Base-by-base conservation (phyloP, 2,329 filamentous ascomycete species). In the Leptodontidium sp. region DNA sequence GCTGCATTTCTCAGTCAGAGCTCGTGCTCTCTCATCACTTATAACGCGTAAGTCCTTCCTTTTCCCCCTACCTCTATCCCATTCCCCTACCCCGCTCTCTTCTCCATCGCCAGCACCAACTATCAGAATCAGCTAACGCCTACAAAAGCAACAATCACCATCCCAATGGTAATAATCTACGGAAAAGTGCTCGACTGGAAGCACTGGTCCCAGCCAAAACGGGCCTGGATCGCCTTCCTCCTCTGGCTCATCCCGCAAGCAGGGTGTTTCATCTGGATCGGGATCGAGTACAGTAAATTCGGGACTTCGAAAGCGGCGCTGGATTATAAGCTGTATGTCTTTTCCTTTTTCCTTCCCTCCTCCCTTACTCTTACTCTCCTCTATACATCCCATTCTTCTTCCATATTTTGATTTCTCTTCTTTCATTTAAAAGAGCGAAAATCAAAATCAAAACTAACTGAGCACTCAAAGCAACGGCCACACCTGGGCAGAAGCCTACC, bases 1-100 rank as follows among this genome's bases (percentile, higher is more conserved):
- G 14, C 82, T 81, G 15, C 93, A 89, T 88, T 92, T 93, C 76
- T 86, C 85, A 1, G 91, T 93, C 2, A 85, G 91, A 2, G 82
- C 90, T 1, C 84, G 91, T 52, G 90, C 91, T 0, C 81, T 93
- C 6, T 79, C 78, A 2, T 76, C 78, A 15, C 76, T 79, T 3
- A 72, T 79, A 29, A 73, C 74, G 29, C 77, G 77, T 74, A 73
- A 71, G 74, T 73, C 29, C 29, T 32, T 6, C 29, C 29, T 32
- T 6, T 6, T 32, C 29, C 6, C 6, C 6, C 29, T 32, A 4
- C 29, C 29, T 4, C 6, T 32, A 32, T 32, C 29, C 29, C 29
- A 6, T 32, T 32, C 29, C 29, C 6, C 6, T 32, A 4, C 29
- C 29, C 29, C 29, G 3, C 29, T 32, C 3, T 32, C 29, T 6